Percentiles rank a stretch among this genome's conserved stretches.
Conservation (phyloP, 129 eudicot genomes). For the Centrapalus pauciflorus region DNA sequence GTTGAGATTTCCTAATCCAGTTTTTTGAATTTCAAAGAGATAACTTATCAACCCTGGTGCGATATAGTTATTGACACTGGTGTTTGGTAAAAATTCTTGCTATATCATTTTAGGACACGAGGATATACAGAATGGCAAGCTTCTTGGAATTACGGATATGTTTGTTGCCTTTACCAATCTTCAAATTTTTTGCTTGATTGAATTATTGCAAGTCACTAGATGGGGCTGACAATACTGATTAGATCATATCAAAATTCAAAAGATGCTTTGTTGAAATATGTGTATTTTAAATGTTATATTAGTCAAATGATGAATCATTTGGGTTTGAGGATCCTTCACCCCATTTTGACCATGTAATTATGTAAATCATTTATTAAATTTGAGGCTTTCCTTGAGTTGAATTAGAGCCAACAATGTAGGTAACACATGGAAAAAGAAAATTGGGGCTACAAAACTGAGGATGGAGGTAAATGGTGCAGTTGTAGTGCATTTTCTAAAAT, state of each 20-base stretch:
- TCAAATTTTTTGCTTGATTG: conserved; percentile 3
- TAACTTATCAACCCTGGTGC: too few species aligned
- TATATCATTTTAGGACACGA: neutral
- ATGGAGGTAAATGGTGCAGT: neutral
- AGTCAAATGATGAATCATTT: conserved; percentile 20
- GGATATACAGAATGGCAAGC: neutral
- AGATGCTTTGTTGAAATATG: conserved; percentile 9
- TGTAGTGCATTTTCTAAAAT: neutral
- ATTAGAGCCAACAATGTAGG: neutral
- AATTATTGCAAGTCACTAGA: neutral
- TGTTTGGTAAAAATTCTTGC: neutral
- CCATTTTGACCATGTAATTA: conserved; percentile 20
- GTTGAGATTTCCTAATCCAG: neutral
- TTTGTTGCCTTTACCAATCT: neutral
- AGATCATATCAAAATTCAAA: neutral
- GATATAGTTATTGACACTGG: neutral
- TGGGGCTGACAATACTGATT: neutral
- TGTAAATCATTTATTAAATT: conserved; percentile 8
- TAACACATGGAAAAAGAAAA: neutral
- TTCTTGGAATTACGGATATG: neutral
- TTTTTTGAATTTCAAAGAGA: neutral
- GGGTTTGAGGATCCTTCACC: conserved; percentile 2
- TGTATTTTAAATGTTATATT: neutral
- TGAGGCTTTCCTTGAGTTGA: neutral
- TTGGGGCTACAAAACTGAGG: neutral